Evolutionary conservation across 306 rosid genomes (phyloP).

Genomic region (Hippophae rhamnoides): DNA sequence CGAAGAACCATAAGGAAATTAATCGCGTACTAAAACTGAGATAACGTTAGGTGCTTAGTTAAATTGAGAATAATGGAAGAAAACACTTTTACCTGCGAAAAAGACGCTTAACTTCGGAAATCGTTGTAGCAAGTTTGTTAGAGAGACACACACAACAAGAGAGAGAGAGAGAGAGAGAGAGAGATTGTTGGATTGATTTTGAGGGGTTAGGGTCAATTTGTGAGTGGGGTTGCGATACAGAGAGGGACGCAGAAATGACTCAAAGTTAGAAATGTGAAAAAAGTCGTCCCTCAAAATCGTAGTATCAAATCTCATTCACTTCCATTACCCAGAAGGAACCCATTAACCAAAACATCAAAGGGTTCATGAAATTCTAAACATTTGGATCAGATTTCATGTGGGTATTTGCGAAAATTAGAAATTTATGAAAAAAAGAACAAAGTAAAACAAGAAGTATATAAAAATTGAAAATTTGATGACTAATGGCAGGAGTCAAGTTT

Average conservation of each 20-base stretch:
- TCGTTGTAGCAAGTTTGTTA: too few relatives aligned
- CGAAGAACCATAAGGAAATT: too few relatives aligned
- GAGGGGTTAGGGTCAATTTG: too few relatives aligned
- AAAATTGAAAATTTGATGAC: constrained; percentile 4
- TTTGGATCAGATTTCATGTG: constrained; percentile 3
- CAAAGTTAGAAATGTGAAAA: neutral
- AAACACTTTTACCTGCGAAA: too few relatives aligned
- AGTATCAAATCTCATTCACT: neutral
- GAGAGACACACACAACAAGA: too few relatives aligned
- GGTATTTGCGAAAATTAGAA: constrained; percentile 7
- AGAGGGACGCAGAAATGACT: neutral
- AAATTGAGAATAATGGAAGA: too few relatives aligned
- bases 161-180: too few relatives aligned
- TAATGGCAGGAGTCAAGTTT: constrained; percentile 7
- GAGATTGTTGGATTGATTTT: too few relatives aligned
- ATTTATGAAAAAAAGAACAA: neutral
- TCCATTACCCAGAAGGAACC: neutral
- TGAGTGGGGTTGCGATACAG: neutral
- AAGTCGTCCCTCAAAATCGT: neutral
- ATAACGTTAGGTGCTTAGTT: too few relatives aligned
- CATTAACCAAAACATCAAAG: neutral
- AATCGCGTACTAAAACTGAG: too few relatives aligned
- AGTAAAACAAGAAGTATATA: neutral
- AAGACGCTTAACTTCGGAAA: too few relatives aligned
- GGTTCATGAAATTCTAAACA: neutral